These are phyloP conservation scores for Aspergillaceae sp. DNA, from an alignment of 2,329 filamentous ascomycete genomes.

Conservation along the genomic window DNA sequence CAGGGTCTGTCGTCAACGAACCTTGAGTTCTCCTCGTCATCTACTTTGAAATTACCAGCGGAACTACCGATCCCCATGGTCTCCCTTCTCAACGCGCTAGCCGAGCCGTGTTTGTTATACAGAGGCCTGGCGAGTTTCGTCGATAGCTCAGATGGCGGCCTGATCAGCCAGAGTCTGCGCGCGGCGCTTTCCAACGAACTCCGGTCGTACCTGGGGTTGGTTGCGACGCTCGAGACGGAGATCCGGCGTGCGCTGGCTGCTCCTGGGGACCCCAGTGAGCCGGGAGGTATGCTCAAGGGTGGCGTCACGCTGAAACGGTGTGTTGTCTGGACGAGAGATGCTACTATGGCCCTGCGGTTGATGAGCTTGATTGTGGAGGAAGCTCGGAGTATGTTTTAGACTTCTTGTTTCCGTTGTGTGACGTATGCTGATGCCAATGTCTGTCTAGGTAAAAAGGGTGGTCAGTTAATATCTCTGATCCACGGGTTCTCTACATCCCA, in stretches of 20 bases:
- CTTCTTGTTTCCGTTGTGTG: background rate
- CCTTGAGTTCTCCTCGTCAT: slow-evolving; percentile 62
- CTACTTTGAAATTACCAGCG: slow-evolving; percentile 64
- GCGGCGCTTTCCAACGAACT: slow-evolving; percentile 79
- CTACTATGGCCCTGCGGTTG: slow-evolving; percentile 85
- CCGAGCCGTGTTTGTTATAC: slow-evolving; percentile 91
- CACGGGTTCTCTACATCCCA: slow-evolving; percentile 90
- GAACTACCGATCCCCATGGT: slow-evolving; percentile 76
- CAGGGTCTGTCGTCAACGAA: slow-evolving; percentile 86
- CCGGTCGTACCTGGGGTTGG: slow-evolving; percentile 78
- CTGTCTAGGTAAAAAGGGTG: slow-evolving; percentile 59
- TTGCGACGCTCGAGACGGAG: slow-evolving; percentile 86
- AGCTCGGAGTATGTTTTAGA: slow-evolving; percentile 54
- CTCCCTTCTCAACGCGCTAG: slow-evolving; percentile 77
- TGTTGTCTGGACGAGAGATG: slow-evolving; percentile 93
- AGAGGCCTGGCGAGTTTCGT: slow-evolving; percentile 71
- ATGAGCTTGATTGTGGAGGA: slow-evolving; percentile 94
- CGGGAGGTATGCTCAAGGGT: slow-evolving; percentile 67
- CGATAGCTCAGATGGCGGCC: slow-evolving; percentile 67
- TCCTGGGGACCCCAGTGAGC: slow-evolving; percentile 50
- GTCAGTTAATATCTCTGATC: slow-evolving; percentile 86
- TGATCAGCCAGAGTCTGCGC: slow-evolving; percentile 86
- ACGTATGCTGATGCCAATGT: slow-evolving; percentile 5
- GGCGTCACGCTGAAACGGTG: slow-evolving; percentile 92
- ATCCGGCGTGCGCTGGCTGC: slow-evolving; percentile 73